Percentiles rank a stretch among this genome's conserved stretches.
Conservation (phyloP, 768 basidiomycete genomes). For the Suillus luteus region DNA sequence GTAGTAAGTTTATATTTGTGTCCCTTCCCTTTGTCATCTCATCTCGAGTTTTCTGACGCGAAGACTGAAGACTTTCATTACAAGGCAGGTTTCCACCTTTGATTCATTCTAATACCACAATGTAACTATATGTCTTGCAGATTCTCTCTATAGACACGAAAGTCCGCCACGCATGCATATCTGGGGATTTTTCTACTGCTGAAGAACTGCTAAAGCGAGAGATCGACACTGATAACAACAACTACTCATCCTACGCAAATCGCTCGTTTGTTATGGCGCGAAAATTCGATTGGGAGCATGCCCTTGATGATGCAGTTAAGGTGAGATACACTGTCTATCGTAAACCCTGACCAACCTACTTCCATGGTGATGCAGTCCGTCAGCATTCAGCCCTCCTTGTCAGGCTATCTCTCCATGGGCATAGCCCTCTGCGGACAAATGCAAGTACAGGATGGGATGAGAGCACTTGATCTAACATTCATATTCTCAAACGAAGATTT, state of each 20-base stretch:
- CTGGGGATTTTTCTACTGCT: background rate
- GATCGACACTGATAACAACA: background rate
- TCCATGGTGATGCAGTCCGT: background rate
- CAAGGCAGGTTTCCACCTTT: background rate
- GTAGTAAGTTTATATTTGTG: background rate
- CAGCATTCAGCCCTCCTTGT: background rate
- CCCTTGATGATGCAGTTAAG: background rate
- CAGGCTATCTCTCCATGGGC: background rate
- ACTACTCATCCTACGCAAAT: background rate
- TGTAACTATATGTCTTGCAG: background rate
- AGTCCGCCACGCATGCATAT: background rate
- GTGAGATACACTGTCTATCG: background rate
- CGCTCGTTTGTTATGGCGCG: constrained; percentile 3
- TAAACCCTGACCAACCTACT: background rate
- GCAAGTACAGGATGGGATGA: background rate
- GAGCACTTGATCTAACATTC: background rate
- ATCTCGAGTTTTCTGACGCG: background rate
- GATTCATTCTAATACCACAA: background rate
- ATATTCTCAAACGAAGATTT: background rate
- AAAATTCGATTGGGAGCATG: background rate
- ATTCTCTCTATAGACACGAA: background rate
- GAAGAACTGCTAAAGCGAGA: background rate
- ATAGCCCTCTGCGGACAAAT: background rate
- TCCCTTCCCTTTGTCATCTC: background rate
- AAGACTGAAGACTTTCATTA: background rate